phyloP scores from a whole-genome alignment of 176 grass and related monocot genomes.

The Secale cereale region DNA sequence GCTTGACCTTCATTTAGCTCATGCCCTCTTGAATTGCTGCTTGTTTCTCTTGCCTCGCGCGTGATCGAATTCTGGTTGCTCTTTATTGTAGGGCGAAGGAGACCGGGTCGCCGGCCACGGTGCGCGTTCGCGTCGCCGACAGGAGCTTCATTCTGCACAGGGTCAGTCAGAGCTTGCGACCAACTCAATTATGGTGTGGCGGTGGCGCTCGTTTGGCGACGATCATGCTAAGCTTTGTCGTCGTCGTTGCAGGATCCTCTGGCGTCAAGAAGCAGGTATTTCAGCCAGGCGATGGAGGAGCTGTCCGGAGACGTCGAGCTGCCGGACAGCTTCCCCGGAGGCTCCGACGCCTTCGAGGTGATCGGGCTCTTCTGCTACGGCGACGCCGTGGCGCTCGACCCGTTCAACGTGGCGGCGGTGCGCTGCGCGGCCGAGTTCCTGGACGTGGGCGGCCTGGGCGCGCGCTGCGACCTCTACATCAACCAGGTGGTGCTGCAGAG shows the following conservation, averaged over 20 bases:
- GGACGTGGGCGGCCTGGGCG: conserved; percentile 50
- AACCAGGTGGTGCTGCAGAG: conserved; percentile 96
- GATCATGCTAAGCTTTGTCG: neutral
- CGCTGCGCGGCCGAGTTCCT: conserved; percentile 76
- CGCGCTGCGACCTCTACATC: conserved; percentile 83
- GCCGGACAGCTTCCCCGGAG: conserved; percentile 56
- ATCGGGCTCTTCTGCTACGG: conserved; percentile 76
- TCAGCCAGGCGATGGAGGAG: conserved; percentile 39
- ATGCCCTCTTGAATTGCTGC: no score
- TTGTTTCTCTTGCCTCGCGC: neutral
- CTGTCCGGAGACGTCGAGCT: conserved; percentile 44
- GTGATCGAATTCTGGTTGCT: neutral
- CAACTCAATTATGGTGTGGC: neutral
- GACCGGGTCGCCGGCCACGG: conserved; percentile 48
- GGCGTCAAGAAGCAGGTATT: conserved; percentile 57
- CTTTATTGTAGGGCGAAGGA: conserved; percentile 56
- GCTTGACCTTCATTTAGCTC: no score
- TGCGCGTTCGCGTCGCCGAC: conserved; percentile 46
- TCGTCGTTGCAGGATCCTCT: conserved; percentile 47
- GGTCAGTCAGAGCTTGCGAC: conserved; percentile 26
- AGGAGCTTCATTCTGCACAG: conserved; percentile 70
- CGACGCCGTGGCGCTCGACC: conserved; percentile 60
- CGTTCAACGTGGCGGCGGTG: conserved; percentile 78
- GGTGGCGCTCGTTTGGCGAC: neutral
- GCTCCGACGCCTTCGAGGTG: conserved; percentile 68